A percentile compares a stretch with the other conserved stretches of the same genome.
Evolutionary conservation across 176 grass and related monocot species (phyloP).

Genomic region (Aegilops tauschii): DNA sequence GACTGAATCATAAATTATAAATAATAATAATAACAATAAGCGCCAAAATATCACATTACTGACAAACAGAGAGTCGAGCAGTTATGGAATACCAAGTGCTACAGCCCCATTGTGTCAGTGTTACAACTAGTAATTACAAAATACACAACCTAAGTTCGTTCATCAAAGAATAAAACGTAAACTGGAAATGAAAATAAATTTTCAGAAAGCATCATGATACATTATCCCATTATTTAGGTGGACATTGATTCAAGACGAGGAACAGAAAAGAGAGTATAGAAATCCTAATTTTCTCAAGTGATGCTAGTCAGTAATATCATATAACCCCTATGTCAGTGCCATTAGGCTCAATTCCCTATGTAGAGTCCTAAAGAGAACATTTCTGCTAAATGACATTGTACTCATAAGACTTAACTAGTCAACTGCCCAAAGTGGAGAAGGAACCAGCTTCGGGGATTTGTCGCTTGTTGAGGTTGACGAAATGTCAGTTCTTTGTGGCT

Average conservation of each 20-base stretch:
- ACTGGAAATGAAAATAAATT: neutral
- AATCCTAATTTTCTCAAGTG: neutral
- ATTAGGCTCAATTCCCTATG: neutral
- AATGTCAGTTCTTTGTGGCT: slow-evolving; percentile 12
- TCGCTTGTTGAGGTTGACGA: neutral
- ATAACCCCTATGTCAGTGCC: neutral
- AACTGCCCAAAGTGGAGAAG: neutral
- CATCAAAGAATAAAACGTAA: neutral
- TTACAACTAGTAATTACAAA: slow-evolving; percentile 10
- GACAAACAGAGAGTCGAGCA: neutral
- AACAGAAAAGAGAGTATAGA: neutral
- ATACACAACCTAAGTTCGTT: slow-evolving; percentile 1
- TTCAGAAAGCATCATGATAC: slow-evolving; percentile 1
- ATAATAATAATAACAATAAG: slow-evolving; percentile 12
- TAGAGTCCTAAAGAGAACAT: neutral
- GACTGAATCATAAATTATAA: neutral
- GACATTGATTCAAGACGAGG: neutral
- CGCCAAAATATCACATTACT: neutral
- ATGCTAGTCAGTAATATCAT: neutral
- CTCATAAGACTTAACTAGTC: neutral
- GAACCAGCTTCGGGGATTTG: neutral
- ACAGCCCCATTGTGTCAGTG: neutral
- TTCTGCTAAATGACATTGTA: neutral
- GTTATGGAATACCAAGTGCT: slow-evolving; percentile 1
- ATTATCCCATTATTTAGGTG: slow-evolving; percentile 11